Percentiles rank a stretch among this genome's conserved stretches.
Evolutionary conservation across 805 yeast genomes (phyloP).

Genomic region (Saccharomyces jurei): DNA sequence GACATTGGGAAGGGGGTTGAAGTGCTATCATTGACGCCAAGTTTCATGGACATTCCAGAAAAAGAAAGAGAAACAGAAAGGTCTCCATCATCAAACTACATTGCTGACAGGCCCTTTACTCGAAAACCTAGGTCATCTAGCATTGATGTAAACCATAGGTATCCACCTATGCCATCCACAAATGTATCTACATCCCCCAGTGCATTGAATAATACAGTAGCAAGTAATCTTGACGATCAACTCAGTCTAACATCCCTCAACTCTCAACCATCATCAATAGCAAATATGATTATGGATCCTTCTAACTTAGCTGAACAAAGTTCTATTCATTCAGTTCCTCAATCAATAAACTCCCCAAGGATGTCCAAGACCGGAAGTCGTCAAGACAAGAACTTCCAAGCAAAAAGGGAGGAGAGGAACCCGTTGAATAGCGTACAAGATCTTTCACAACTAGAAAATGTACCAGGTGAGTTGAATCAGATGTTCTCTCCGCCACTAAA

Average conservation of each 20-base stretch:
- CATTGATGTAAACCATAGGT: constrained; percentile 16
- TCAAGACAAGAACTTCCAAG: not conserved
- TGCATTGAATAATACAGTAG: constrained; percentile 13
- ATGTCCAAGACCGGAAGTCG: not conserved
- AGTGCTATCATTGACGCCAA: constrained; percentile 35
- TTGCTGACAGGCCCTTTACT: not conserved
- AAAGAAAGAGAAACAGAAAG: constrained; percentile 1
- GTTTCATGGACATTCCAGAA: constrained; percentile 34
- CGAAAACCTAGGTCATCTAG: constrained; percentile 13
- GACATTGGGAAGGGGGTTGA: constrained; percentile 30
- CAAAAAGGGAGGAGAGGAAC: not conserved
- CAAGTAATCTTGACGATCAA: constrained; percentile 12
- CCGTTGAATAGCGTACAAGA: not conserved
- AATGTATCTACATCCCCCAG: constrained; percentile 7
- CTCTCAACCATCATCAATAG: constrained; percentile 8
- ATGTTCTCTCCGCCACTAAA: not conserved
- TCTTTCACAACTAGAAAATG: not conserved
- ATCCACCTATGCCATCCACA: constrained; percentile 3
- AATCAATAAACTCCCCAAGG: constrained; percentile 6
- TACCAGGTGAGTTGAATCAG: not conserved
- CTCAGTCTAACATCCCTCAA: constrained; percentile 9
- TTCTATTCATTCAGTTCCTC: not conserved
- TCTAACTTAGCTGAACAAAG: not conserved
- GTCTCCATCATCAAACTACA: not conserved
- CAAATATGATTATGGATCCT: constrained; percentile 1